Conservation (phyloP, 1,284 basidiomycete species). For the Agroathelia rolfsii region DNA sequence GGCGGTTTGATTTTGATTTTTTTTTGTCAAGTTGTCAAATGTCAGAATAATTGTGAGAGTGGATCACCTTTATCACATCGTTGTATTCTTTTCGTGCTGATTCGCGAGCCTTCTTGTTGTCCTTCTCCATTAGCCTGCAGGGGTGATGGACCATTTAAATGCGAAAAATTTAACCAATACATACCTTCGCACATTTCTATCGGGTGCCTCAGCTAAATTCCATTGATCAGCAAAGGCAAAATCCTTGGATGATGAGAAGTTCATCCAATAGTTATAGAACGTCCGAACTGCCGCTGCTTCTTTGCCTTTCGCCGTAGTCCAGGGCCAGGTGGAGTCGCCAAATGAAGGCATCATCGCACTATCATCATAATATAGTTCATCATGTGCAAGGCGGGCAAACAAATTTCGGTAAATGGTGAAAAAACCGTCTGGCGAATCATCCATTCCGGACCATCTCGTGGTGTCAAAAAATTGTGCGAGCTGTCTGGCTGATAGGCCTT, state of each 20-base stretch:
- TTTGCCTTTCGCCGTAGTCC: constrained; percentile 37
- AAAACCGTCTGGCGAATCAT: constrained; percentile 74
- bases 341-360: constrained; percentile 69
- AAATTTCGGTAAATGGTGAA: constrained; percentile 86
- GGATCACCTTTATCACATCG: constrained; percentile 79
- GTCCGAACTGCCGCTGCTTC: constrained; percentile 41
- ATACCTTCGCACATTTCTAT: constrained; percentile 73
- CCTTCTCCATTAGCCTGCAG: constrained; percentile 83
- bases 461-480: constrained; percentile 82
- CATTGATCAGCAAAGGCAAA: constrained; percentile 88
- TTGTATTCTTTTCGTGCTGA: constrained; percentile 89
- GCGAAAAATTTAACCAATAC: constrained; percentile 10
- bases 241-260: constrained; percentile 83
- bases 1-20: no score
- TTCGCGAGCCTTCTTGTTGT: constrained; percentile 89
- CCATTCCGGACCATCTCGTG: constrained; percentile 61
- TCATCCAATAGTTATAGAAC: constrained; percentile 86
- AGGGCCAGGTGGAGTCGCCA: constrained; percentile 72
- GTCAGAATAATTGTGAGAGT: no score
- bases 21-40: constrained; percentile 2
- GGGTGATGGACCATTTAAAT: constrained; percentile 7
- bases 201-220: constrained; percentile 78
- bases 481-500: constrained; percentile 76
- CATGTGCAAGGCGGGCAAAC: constrained; percentile 76
- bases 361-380: constrained; percentile 61